Evolutionary conservation across 2,329 filamentous ascomycete genomes (phyloP).

Genomic region (Graphilbum ipis-grandicollis): DNA sequence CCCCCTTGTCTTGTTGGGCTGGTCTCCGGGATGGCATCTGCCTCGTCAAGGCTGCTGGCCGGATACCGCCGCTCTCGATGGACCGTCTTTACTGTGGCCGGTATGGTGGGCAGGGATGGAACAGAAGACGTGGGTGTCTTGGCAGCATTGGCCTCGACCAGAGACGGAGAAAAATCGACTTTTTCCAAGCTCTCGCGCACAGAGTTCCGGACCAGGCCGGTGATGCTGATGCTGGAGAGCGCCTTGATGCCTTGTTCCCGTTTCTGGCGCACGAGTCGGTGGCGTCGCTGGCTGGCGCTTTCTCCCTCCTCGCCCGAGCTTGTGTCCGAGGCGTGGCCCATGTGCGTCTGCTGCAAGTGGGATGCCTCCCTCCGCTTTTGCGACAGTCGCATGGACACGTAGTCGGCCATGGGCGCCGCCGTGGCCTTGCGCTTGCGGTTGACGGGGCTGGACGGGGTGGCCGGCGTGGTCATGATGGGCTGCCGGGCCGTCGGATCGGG

Average conservation of each 20-base stretch:
- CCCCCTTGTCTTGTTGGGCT: slow-evolving; percentile 5
- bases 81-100: not conserved
- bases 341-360: slow-evolving; percentile 4
- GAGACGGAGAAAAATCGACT: slow-evolving; percentile 4
- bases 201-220: no score
- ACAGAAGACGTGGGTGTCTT: not conserved
- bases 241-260: slow-evolving; percentile 22
- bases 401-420: slow-evolving; percentile 21
- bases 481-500: no score
- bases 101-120: not conserved
- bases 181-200: slow-evolving; percentile 1
- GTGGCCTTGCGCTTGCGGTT: slow-evolving; percentile 1
- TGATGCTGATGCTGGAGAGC: slow-evolving; percentile 23
- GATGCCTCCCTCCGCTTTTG: slow-evolving; percentile 20
- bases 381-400: slow-evolving; percentile 28
- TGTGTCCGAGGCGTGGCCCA: no score
- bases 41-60: slow-evolving; percentile 5
- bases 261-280: slow-evolving; percentile 19
- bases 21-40: slow-evolving; percentile 10
- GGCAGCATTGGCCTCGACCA: slow-evolving; percentile 3
- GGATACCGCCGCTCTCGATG: not conserved
- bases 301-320: slow-evolving; percentile 13
- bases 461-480: no score
- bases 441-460: slow-evolving; percentile 2
- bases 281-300: slow-evolving; percentile 19